phyloP scores from a whole-genome alignment of 2,329 filamentous ascomycete genomes.

The Rugonectria rugulosa region DNA sequence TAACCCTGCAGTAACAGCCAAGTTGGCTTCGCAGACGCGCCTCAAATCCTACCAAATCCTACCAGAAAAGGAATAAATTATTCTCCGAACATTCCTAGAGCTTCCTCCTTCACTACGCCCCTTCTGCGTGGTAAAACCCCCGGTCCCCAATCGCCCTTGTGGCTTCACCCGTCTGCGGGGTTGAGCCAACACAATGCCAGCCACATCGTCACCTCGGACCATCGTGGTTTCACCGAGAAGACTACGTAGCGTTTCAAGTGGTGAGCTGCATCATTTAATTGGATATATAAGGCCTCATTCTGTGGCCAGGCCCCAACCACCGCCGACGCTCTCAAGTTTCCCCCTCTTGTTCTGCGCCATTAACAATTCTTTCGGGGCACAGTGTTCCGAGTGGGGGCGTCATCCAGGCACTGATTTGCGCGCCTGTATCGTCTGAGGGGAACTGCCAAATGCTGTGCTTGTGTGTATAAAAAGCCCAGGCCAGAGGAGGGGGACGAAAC shows the following conservation, averaged over 20 bases:
- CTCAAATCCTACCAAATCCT: too few relatives aligned
- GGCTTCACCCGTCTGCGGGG: background rate
- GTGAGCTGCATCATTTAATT: background rate
- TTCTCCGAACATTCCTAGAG: too few relatives aligned
- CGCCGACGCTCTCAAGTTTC: too few relatives aligned
- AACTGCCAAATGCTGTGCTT: background rate
- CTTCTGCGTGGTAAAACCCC: too few relatives aligned
- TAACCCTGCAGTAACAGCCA: too few relatives aligned
- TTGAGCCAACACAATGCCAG: background rate
- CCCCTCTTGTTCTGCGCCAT: slow-evolving; percentile 10
- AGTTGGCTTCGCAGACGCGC: too few relatives aligned
- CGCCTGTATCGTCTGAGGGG: background rate
- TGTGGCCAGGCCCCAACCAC: background rate
- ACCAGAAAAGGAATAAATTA: too few relatives aligned
- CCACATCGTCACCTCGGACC: background rate
- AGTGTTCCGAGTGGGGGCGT: slow-evolving; percentile 13
- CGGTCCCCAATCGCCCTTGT: too few relatives aligned
- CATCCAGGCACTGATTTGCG: background rate
- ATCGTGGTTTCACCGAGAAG: background rate
- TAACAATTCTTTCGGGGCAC: slow-evolving; percentile 11
- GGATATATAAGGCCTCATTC: background rate
- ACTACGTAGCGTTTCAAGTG: background rate
- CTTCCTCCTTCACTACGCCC: too few relatives aligned
- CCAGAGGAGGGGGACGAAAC: background rate
- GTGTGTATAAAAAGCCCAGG: background rate